Evolutionary conservation across 805 yeast species (phyloP).

Genomic region (Deakozyma indianensis): DNA sequence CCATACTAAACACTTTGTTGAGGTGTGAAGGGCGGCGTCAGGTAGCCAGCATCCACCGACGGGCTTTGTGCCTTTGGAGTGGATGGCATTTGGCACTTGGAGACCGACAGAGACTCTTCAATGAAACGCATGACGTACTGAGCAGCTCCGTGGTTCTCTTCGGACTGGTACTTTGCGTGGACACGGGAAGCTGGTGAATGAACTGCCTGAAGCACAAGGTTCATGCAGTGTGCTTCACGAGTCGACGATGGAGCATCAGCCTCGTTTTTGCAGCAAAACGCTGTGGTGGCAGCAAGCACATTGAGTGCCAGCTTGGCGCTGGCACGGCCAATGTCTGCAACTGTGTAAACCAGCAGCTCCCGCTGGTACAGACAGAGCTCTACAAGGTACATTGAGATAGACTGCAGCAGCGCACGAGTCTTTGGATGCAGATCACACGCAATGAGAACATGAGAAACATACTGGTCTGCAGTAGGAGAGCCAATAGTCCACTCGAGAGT

Average conservation of each 20-base stretch:
- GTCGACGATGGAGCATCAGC: neutral
- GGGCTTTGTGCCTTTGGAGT: neutral
- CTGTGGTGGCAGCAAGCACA: conserved; percentile 9
- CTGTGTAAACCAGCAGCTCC: conserved; percentile 15
- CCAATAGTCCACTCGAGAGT: conserved; percentile 61
- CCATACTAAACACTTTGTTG: no score
- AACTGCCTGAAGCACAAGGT: conserved; percentile 7
- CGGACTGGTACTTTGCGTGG: conserved; percentile 9
- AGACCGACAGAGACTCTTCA: conserved; percentile 3
- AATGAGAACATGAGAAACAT: conserved; percentile 15
- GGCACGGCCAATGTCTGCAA: conserved; percentile 21
- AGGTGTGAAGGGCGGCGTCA: conserved; percentile 9
- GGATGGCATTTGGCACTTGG: conserved; percentile 1
- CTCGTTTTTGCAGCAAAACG: conserved; percentile 2
- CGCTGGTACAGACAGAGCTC: conserved; percentile 22
- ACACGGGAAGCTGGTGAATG: conserved; percentile 7
- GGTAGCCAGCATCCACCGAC: conserved; percentile 4
- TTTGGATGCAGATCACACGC: conserved; percentile 6
- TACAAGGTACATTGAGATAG: conserved; percentile 21
- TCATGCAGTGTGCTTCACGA: conserved; percentile 8
- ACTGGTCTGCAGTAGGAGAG: conserved; percentile 45
- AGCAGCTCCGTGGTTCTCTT: neutral
- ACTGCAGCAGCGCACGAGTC: conserved; percentile 6
- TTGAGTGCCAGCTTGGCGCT: conserved; percentile 22
- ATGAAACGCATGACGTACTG: conserved; percentile 4